A percentile compares a stretch with the other conserved stretches of the same genome.
phyloP scores from a whole-genome alignment of 768 basidiomycete species.

The Pulveroboletus sp. region DNA sequence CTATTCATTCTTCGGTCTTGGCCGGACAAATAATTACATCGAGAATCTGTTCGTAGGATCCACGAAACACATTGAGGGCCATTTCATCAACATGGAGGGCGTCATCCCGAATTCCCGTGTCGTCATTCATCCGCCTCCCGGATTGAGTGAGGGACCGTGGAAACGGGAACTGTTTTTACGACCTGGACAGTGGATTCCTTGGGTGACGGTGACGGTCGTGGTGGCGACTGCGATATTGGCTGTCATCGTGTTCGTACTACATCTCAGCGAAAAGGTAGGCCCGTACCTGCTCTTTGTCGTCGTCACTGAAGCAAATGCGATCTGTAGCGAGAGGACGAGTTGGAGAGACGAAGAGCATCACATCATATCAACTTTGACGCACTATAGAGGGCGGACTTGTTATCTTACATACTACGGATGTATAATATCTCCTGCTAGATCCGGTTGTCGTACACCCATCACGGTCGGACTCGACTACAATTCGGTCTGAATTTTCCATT shows the following conservation, averaged over 20 bases:
- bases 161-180: conserved; percentile 84
- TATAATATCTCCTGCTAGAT: conserved; percentile 2
- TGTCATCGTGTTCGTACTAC: conserved; percentile 79
- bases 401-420: conserved; percentile 18
- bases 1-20: conserved; percentile 94
- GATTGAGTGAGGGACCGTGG: conserved; percentile 58
- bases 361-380: conserved; percentile 98
- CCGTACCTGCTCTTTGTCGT: background rate
- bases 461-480: background rate
- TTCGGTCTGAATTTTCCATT: conserved; percentile 39
- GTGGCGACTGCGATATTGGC: conserved; percentile 70
- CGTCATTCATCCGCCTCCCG: conserved; percentile 79
- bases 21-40: conserved; percentile 98
- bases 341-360: conserved; percentile 81
- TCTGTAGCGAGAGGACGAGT: conserved; percentile 83
- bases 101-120: conserved; percentile 97
- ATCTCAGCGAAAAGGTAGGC: conserved; percentile 88
- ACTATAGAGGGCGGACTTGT: conserved; percentile 40
- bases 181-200: conserved; percentile 96
- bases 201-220: conserved; percentile 88
- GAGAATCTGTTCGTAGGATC: conserved; percentile 97
- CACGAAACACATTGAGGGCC: conserved; percentile 64
- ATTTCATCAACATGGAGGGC: conserved; percentile 92
- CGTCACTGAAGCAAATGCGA: conserved; percentile 3
- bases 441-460: background rate